These are phyloP conservation scores for Murraya koenigii DNA, from an alignment of 345 rosid genomes.

Conservation along the genomic window DNA sequence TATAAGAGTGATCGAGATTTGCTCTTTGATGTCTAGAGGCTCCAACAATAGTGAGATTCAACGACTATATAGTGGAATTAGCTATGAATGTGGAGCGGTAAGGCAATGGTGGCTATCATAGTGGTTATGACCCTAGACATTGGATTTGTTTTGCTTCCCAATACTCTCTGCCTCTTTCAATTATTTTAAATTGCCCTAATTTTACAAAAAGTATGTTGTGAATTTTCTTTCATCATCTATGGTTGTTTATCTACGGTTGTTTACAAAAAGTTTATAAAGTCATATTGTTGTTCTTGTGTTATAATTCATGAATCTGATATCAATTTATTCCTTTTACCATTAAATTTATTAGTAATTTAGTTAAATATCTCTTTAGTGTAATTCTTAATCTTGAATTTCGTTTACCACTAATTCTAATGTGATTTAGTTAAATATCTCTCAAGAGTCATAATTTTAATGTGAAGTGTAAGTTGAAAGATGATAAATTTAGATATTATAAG, in stretches of 20 bases:
- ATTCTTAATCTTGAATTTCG: background rate
- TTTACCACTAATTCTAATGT: background rate
- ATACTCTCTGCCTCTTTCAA: too few species aligned
- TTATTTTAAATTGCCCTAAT: constrained; percentile 13
- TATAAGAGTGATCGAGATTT: too few species aligned
- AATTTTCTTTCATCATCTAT: constrained; percentile 14
- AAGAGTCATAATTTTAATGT: constrained; percentile 26
- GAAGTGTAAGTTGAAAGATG: constrained; percentile 36
- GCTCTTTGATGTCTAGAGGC: too few species aligned
- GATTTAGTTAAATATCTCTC: background rate
- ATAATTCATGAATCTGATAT: background rate
- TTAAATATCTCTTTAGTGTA: background rate
- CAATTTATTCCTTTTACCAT: background rate
- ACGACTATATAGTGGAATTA: too few species aligned
- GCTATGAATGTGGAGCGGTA: too few species aligned
- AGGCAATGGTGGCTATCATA: too few species aligned
- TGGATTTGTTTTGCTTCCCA: too few species aligned
- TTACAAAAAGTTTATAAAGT: background rate
- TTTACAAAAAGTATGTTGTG: constrained; percentile 66
- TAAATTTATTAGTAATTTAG: background rate
- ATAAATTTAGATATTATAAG: constrained; percentile 27
- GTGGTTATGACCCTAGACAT: too few species aligned
- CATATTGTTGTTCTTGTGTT: constrained; percentile 3
- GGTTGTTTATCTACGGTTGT: constrained; percentile 1
- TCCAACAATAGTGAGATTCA: too few species aligned